These are phyloP conservation scores for Phylloporus arenicola DNA, from an alignment of 768 basidiomycete genomes.

Conservation along the genomic window DNA sequence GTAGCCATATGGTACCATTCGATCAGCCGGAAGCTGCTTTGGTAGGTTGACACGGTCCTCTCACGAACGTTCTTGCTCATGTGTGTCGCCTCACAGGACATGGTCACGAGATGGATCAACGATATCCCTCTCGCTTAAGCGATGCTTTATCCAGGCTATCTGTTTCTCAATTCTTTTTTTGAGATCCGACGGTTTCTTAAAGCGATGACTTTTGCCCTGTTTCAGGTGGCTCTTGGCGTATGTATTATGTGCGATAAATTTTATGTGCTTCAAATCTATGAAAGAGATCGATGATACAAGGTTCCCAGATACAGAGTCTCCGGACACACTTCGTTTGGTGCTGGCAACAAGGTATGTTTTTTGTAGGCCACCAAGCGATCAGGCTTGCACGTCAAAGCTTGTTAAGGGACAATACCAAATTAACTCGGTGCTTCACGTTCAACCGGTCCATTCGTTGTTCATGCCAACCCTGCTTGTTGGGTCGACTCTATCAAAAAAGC, in stretches of 20 bases:
- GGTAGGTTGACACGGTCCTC: slow-evolving; percentile 36
- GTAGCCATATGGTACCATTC: slow-evolving; percentile 83
- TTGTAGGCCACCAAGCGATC: no score
- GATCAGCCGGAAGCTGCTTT: slow-evolving; percentile 87
- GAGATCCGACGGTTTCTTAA: not conserved
- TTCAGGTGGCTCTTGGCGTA: not conserved
- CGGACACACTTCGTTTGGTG: no score
- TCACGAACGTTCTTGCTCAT: not conserved
- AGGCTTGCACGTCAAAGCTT: no score
- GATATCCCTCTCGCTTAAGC: slow-evolving; percentile 43
- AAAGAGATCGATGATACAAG: not conserved
- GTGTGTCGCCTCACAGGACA: slow-evolving; percentile 36
- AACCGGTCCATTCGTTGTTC: no score
- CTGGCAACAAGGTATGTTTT: no score
- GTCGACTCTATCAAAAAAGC: no score
- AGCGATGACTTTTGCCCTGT: not conserved
- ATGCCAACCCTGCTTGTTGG: no score
- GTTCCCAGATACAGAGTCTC: no score
- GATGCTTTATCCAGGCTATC: not conserved
- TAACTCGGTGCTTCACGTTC: no score
- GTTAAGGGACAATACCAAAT: no score
- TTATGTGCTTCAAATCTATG: not conserved
- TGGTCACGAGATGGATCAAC: slow-evolving; percentile 55
- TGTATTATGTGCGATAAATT: not conserved
- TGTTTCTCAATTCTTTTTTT: not conserved